Evolutionary conservation across 2,329 filamentous ascomycete genomes (phyloP), one percentile per base, ranked within the genome.

Genomic region (Neonectria ditissima): DNA sequence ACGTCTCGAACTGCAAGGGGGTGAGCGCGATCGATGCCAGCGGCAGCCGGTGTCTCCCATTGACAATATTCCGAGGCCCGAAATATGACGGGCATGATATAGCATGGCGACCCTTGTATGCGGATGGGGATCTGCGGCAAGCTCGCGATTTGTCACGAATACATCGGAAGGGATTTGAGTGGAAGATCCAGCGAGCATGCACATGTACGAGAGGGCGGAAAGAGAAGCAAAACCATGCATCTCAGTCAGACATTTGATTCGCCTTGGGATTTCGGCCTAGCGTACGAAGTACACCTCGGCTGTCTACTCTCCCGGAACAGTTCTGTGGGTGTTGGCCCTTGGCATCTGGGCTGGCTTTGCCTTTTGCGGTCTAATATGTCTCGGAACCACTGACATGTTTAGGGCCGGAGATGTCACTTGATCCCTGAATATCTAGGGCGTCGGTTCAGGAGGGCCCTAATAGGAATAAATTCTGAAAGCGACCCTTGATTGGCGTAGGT

Each of bases 71-170:
- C 24, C 16, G 54, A 56, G 45, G 47, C 45, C 59, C 59, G 54
- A 58, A 53, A 52, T 14, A 57, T 48, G 26, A 41, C 53, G 53
- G 59, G 18, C 32, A 28, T 53, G n/a, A 6, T 24, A 44, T n/a
- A 3, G 37, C 37, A 26, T 24, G 8, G 30, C 16, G 14, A 18
- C 24, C 16, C 32, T 18, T 28, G n/a, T 22, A 10, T 14, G 11
- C n/a, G 18, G 28, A 20, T 18, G 28, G 13, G n/a, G 47, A 32
- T 50, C n/a, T 8, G n/a, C n/a, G 10, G 30, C n/a, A 32, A 26
- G 20, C 47, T 28, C 44, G 16, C 47, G 28, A n/a, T 22, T 50
- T n/a, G n/a, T 14, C 18, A 32, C 26, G n/a, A 50, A 20, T 18
- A 20, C n/a, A 11, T 50, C 28, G 18, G n/a, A 28, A 4, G 28